phyloP scores from a whole-genome alignment of 148 eudicot genomes.

The Tetragonia tetragonoides region DNA sequence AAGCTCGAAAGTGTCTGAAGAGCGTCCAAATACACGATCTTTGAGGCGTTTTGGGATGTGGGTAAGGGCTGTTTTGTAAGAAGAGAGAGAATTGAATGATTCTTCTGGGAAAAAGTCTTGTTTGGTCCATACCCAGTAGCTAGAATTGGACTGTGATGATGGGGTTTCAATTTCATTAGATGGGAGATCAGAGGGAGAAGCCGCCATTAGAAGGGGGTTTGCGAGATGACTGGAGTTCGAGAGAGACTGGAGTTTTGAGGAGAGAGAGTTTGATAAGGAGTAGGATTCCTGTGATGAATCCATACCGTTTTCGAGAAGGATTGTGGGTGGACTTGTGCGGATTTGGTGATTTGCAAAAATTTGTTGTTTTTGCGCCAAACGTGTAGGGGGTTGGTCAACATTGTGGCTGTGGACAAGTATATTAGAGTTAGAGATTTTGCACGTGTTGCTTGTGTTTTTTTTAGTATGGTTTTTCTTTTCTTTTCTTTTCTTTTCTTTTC shows the following conservation, averaged over 20 bases:
- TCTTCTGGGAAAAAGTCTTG: slow-evolving; percentile 70
- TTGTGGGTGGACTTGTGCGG: no score
- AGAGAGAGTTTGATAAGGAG: not conserved
- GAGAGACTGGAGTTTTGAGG: not conserved
- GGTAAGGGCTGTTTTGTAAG: slow-evolving; percentile 52
- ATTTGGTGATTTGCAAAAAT: no score
- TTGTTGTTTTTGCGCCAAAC: no score
- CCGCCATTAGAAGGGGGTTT: slow-evolving; percentile 24
- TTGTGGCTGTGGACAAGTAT: no score
- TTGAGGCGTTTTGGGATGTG: slow-evolving; percentile 47
- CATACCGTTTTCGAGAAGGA: not conserved
- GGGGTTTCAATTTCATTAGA: not conserved
- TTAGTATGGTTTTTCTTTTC: no score
- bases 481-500: no score
- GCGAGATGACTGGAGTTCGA: not conserved
- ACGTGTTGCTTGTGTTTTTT: no score
- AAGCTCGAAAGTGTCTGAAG: slow-evolving; percentile 58
- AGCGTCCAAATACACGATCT: slow-evolving; percentile 57
- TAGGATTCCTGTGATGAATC: not conserved
- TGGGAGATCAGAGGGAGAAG: slow-evolving; percentile 1
- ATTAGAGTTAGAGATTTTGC: no score
- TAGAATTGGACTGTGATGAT: not conserved
- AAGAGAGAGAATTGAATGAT: slow-evolving; percentile 47
- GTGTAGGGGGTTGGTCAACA: no score
- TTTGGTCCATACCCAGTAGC: slow-evolving; percentile 66